Conservation (phyloP, 2,329 filamentous ascomycete species). For the Penicillium sp. region DNA sequence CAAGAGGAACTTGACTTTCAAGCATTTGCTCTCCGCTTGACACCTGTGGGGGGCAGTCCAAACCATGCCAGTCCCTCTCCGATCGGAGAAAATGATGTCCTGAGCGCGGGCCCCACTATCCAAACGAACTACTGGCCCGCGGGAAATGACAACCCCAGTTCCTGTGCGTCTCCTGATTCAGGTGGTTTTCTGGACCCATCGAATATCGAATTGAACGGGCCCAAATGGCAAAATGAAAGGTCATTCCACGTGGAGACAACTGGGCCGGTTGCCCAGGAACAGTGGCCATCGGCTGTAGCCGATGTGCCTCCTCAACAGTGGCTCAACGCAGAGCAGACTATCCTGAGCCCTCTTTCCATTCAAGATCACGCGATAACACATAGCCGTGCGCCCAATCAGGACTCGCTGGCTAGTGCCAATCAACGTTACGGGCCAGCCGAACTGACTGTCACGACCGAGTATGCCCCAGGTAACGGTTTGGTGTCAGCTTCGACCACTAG, state of each 20-base stretch:
- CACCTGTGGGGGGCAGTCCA: conserved; percentile 24
- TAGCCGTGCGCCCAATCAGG: conserved; percentile 12
- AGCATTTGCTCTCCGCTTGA: conserved; percentile 33
- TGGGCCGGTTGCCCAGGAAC: not conserved
- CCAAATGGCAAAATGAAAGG: conserved; percentile 11
- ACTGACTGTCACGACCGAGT: conserved; percentile 11
- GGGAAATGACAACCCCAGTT: conserved; percentile 7
- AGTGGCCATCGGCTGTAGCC: conserved; percentile 19
- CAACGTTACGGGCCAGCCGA: not conserved
- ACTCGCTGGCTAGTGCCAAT: conserved; percentile 2
- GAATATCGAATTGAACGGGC: conserved; percentile 15
- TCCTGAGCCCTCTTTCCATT: conserved; percentile 30
- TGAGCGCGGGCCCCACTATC: conserved; percentile 12
- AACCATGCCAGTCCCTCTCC: conserved; percentile 14
- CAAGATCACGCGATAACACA: conserved; percentile 9
- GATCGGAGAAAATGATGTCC: conserved; percentile 16
- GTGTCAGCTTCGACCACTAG: conserved; percentile 24
- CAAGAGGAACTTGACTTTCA: conserved; percentile 40
- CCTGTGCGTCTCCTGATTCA: conserved; percentile 10
- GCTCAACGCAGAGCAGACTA: conserved; percentile 33
- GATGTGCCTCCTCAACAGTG: conserved; percentile 27
- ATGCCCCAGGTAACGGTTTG: not conserved
- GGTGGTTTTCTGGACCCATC: conserved; percentile 16
- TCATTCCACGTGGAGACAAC: conserved; percentile 11
- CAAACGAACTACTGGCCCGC: conserved; percentile 11